Percentiles rank a stretch among this genome's conserved stretches.
phyloP scores from a whole-genome alignment of 2,329 filamentous ascomycete species.

The Aureobasidium sp. region DNA sequence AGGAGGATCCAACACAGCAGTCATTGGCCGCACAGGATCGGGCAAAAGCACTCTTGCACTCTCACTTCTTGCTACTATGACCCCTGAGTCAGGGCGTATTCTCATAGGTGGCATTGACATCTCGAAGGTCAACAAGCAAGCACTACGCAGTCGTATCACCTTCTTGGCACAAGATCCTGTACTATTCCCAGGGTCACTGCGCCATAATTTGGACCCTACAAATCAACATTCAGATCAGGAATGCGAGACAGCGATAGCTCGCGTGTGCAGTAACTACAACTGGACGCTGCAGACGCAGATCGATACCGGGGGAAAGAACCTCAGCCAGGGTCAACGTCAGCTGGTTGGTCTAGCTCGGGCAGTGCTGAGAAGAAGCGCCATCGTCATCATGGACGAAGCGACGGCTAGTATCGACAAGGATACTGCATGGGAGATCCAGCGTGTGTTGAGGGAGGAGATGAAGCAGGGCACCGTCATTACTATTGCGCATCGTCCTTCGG shows the following conservation, averaged over 20 bases:
- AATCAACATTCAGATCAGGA: slow-evolving; percentile 50
- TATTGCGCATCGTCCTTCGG: slow-evolving; percentile 58
- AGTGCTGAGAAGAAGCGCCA: slow-evolving; percentile 52
- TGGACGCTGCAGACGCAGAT: slow-evolving; percentile 52
- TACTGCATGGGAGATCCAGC: slow-evolving; percentile 51
- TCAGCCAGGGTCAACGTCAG: slow-evolving; percentile 60
- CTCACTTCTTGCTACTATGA: slow-evolving; percentile 51
- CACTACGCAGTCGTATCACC: slow-evolving; percentile 55
- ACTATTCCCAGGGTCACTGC: slow-evolving; percentile 55
- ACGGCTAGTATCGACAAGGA: slow-evolving; percentile 59
- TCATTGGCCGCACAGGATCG: slow-evolving; percentile 74
- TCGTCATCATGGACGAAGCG: slow-evolving; percentile 61
- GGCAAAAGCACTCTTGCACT: slow-evolving; percentile 74
- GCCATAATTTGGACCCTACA: slow-evolving; percentile 57
- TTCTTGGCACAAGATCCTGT: slow-evolving; percentile 63
- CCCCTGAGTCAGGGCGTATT: slow-evolving; percentile 50
- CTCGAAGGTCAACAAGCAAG: slow-evolving; percentile 51
- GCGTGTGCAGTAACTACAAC: slow-evolving; percentile 47
- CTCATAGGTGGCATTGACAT: slow-evolving; percentile 56
- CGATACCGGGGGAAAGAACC: slow-evolving; percentile 54
- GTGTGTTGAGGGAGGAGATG: slow-evolving; percentile 50
- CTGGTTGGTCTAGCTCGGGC: slow-evolving; percentile 59
- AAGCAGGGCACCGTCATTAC: slow-evolving; percentile 55
- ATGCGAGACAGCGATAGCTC: slow-evolving; percentile 47
- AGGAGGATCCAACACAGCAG: slow-evolving; percentile 68